Conservation (phyloP, 768 basidiomycete genomes). For the Boletus rubropictus region DNA sequence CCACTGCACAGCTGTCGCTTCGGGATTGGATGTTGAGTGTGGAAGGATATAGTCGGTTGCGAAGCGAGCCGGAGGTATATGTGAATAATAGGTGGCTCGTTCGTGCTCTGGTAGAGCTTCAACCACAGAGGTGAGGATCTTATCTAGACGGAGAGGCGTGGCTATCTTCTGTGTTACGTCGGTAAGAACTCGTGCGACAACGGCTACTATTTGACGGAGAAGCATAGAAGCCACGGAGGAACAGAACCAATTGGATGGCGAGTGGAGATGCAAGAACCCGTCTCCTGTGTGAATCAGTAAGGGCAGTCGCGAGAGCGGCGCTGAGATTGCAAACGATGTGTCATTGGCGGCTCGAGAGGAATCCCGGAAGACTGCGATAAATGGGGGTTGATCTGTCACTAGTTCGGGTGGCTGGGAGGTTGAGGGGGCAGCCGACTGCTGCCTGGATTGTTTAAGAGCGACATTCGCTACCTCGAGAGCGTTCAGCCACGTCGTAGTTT, state of each 20-base stretch:
- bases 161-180: slow-evolving; percentile 8
- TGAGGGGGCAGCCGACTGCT: background rate
- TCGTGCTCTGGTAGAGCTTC: slow-evolving; percentile 12
- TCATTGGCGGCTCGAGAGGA: slow-evolving; percentile 1
- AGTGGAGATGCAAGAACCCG: slow-evolving; percentile 12
- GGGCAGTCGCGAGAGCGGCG: slow-evolving; percentile 1
- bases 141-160: slow-evolving; percentile 5
- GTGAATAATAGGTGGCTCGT: slow-evolving; percentile 9
- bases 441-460: slow-evolving; percentile 3
- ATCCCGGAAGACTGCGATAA: slow-evolving; percentile 13
- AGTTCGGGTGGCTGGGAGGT: background rate
- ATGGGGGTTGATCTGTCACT: slow-evolving; percentile 5
- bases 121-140: slow-evolving; percentile 14
- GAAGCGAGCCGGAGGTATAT: slow-evolving; percentile 17
- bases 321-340: background rate
- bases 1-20: slow-evolving; percentile 21
- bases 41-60: slow-evolving; percentile 24
- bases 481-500: slow-evolving; percentile 13
- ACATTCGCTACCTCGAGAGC: slow-evolving; percentile 8
- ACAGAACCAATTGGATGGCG: slow-evolving; percentile 10
- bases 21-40: slow-evolving; percentile 10
- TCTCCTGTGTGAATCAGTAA: slow-evolving; percentile 7
- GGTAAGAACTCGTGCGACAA: background rate
- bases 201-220: slow-evolving; percentile 17
- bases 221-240: slow-evolving; percentile 10